Percentiles rank a stretch among this genome's conserved stretches.
Evolutionary conservation across 768 basidiomycete genomes (phyloP).

Genomic region (Amanita rimosa): DNA sequence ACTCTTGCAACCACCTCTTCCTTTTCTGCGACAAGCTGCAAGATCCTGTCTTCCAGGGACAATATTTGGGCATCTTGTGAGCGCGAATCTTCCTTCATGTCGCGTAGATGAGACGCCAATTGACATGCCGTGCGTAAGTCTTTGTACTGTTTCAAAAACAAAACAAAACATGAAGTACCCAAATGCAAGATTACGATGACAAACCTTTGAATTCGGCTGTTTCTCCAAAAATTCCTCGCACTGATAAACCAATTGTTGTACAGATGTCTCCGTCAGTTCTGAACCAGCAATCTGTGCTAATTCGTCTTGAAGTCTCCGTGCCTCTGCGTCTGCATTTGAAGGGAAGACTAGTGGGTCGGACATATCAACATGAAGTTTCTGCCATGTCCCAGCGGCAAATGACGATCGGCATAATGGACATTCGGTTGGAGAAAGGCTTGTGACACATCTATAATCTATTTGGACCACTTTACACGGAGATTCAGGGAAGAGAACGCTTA

Average conservation of each 20-base stretch:
- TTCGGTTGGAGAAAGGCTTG: conserved; percentile 29
- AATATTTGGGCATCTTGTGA: conserved; percentile 21
- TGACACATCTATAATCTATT: conserved; percentile 39
- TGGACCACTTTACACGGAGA: not conserved
- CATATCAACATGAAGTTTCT: conserved; percentile 51
- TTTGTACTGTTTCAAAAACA: conserved; percentile 24
- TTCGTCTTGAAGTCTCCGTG: conserved; percentile 38
- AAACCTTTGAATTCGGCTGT: conserved; percentile 34
- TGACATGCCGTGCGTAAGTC: conserved; percentile 38
- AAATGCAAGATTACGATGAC: conserved; percentile 10
- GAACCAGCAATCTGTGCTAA: conserved; percentile 43
- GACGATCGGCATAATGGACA: conserved; percentile 58
- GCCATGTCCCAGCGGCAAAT: conserved; percentile 33
- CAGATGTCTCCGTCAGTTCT: conserved; percentile 39
- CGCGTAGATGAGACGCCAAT: conserved; percentile 38
- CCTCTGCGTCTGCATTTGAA: conserved; percentile 27
- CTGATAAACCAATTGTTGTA: conserved; percentile 40
- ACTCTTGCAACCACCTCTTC: conserved; percentile 18
- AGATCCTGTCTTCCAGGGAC: conserved; percentile 20
- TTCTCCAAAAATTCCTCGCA: conserved; percentile 33
- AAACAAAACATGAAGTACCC: conserved; percentile 1
- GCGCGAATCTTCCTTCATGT: conserved; percentile 30
- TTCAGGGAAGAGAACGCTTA: conserved; percentile 13
- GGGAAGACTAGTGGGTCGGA: conserved; percentile 14
- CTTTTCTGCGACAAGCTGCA: conserved; percentile 22